Percentiles rank a stretch among this genome's conserved stretches.
Evolutionary conservation across 805 yeast genomes (phyloP).

Genomic region (Pichia pseudocactophila): DNA sequence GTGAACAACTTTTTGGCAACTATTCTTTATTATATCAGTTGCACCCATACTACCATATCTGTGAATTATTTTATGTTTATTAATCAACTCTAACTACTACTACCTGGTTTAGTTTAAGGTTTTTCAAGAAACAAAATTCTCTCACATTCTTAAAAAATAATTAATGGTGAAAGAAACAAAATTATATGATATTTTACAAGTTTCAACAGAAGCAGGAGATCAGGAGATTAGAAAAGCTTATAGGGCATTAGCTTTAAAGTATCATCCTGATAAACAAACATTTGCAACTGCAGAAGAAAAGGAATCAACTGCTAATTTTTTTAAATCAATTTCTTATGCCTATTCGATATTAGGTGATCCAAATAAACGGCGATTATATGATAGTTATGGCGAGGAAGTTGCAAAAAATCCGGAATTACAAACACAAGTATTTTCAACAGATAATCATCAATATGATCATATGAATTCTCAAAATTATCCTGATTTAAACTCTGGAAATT

Average conservation of each 20-base stretch:
- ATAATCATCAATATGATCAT: constrained; percentile 4
- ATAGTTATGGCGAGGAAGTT: constrained; percentile 41
- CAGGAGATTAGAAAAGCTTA: constrained; percentile 77
- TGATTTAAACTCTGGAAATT: neutral
- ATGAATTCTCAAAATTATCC: neutral
- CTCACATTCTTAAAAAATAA: neutral
- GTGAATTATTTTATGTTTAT: no score
- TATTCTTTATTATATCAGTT: neutral
- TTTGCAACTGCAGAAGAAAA: constrained; percentile 19
- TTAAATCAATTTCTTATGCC: constrained; percentile 57
- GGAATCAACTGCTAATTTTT: constrained; percentile 36
- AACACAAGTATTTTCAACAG: constrained; percentile 3
- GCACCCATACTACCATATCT: no score
- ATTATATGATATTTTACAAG: constrained; percentile 64
- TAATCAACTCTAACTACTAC: no score
- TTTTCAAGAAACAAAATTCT: neutral
- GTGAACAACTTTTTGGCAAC: no score
- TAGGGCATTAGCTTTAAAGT: constrained; percentile 65
- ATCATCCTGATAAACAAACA: constrained; percentile 78
- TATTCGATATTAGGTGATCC: constrained; percentile 52
- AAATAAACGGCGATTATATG: constrained; percentile 40
- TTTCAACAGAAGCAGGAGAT: constrained; percentile 53
- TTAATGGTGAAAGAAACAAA: constrained; percentile 63
- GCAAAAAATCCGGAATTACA: constrained; percentile 13
- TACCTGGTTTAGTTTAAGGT: no score